These are phyloP conservation scores for Rosa chinensis DNA, from an alignment of 306 rosid genomes.

Conservation along the genomic window DNA sequence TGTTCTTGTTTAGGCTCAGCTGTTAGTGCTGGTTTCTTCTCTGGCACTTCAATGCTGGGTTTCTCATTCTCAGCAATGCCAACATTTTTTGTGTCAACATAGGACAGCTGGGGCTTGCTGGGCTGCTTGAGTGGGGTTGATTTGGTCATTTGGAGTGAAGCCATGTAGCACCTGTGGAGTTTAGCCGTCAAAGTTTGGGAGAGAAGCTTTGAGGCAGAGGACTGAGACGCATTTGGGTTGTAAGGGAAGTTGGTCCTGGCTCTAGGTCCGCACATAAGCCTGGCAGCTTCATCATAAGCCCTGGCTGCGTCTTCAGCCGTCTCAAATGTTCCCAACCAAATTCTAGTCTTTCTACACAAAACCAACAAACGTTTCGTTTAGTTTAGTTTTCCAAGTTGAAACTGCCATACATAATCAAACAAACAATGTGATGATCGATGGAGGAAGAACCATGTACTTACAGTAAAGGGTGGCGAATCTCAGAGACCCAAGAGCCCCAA, in stretches of 20 bases:
- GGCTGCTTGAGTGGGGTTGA: constrained; percentile 39
- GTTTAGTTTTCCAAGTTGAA: not conserved
- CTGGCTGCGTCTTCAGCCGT: constrained; percentile 94
- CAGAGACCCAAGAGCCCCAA: constrained; percentile 99
- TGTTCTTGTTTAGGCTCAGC: constrained; percentile 13
- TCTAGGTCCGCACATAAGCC: constrained; percentile 87
- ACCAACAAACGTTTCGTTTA: constrained; percentile 13
- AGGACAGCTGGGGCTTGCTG: constrained; percentile 32
- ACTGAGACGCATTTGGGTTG: constrained; percentile 65
- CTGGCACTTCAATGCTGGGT: constrained; percentile 22
- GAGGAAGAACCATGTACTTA: constrained; percentile 35
- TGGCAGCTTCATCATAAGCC: constrained; percentile 94
- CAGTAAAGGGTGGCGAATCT: constrained; percentile 94
- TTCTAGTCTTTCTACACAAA: constrained; percentile 80
- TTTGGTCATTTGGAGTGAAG: constrained; percentile 76
- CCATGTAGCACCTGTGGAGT: constrained; percentile 82
- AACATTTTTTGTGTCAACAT: constrained; percentile 13
- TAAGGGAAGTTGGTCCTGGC: constrained; percentile 89
- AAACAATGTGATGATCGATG: not conserved
- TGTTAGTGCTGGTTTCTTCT: constrained; percentile 20
- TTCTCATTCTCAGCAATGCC: constrained; percentile 24
- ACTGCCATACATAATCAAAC: not conserved
- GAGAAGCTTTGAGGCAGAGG: constrained; percentile 83
- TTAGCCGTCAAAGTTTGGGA: constrained; percentile 86
- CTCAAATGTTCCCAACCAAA: constrained; percentile 95